Evolutionary conservation across 371 early-diverging fungal species (phyloP), one percentile per base, ranked within the genome.

Genomic region (Rhizopus microsporus): DNA sequence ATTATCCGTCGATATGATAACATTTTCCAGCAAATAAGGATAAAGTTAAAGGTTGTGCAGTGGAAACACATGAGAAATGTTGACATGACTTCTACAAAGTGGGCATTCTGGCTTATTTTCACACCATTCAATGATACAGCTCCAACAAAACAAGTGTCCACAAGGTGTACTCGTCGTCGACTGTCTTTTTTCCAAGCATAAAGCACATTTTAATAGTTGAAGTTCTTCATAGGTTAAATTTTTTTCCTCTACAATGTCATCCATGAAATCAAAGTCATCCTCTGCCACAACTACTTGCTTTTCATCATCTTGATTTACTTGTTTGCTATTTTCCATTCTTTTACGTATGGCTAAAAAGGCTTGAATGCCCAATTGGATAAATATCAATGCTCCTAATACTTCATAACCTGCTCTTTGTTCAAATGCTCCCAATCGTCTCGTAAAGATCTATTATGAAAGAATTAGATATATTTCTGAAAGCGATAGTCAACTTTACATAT

Each of bases 61-160:
- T 9, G 86, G 84, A 51, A 88, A 60, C 35, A 89, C 72, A 33
- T 87, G 88, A 31, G 88, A 83, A 12, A 81, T 68, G 48, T 80
- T 80, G 5, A 89, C 81, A 31, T 70, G 67, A 60, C 92, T 93
- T 32, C 95, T 85, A 52, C 95, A 94, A 0, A 94, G 75, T 9
- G 95, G 93, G 59, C 95, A 94, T 65, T 94, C 95, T 0, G 90
- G 78, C 82, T 92, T 93, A 59, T 86, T 91, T 58, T 89, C 84
- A 63, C 92, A 91, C 94, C 96, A 94, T 69, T 93, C 93, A 23
- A 88, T 78, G 39, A 92, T 88, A 63, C 96, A 96, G 10, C 71
- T 85, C 95, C 95, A 96, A 71, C 96, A 96, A 62, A 94, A 94
- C 63, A 96, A 61, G 71, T 96, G 96, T 0, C 96, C 96, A 68